Percentiles rank a stretch among this genome's conserved stretches.
These are phyloP conservation scores for Metschnikowia baotianmanensis DNA, from an alignment of 805 yeast species.

Conservation along the genomic window DNA sequence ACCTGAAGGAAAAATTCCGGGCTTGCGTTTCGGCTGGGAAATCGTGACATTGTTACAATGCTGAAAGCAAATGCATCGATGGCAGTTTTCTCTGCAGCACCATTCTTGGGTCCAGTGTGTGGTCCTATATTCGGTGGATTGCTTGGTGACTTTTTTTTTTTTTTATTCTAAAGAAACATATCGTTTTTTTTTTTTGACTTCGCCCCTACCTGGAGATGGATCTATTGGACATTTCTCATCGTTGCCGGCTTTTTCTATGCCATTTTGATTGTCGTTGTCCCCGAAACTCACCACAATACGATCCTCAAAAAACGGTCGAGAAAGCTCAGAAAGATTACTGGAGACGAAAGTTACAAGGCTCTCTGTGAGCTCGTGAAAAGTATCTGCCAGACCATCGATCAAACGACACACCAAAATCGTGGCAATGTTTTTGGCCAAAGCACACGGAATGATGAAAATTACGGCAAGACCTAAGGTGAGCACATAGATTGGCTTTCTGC, in stretches of 20 bases:
- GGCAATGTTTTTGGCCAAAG: slow-evolving; percentile 74
- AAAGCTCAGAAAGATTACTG: slow-evolving; percentile 47
- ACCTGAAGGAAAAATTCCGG: no score
- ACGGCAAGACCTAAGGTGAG: slow-evolving; percentile 71
- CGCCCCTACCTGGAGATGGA: slow-evolving; percentile 69
- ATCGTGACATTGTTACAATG: no score
- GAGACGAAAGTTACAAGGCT: slow-evolving; percentile 50
- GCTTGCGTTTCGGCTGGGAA: no score
- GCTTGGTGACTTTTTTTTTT: no score
- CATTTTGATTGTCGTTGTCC: slow-evolving; percentile 46
- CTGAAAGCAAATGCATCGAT: no score
- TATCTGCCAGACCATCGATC: slow-evolving; percentile 84
- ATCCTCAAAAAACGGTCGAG: slow-evolving; percentile 54
- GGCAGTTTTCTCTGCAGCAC: slow-evolving; percentile 86
- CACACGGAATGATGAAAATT: slow-evolving; percentile 88
- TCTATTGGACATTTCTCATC: slow-evolving; percentile 59
- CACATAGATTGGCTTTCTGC: slow-evolving; percentile 81
- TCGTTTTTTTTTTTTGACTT: no score
- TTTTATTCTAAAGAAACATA: no score
- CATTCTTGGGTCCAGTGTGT: slow-evolving; percentile 88
- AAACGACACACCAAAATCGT: slow-evolving; percentile 80
- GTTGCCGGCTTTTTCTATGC: slow-evolving; percentile 53
- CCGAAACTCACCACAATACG: slow-evolving; percentile 67
- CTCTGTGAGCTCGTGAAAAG: slow-evolving; percentile 47
- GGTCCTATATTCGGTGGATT: slow-evolving; percentile 87